Percentiles rank a stretch among this genome's conserved stretches.
Conservation (phyloP, 306 rosid species). For the Glycine tomentella region DNA sequence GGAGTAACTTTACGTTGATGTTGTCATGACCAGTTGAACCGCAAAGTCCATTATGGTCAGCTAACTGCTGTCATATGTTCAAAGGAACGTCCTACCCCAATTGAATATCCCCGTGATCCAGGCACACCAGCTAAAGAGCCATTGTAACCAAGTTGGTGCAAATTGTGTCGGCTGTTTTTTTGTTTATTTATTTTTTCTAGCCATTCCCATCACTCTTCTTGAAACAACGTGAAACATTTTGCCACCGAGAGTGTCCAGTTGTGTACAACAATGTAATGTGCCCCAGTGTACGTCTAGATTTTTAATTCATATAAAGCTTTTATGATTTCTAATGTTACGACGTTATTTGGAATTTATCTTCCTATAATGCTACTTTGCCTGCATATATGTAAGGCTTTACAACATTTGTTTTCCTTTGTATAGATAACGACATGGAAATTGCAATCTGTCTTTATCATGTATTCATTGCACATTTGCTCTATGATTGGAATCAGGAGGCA, state of each 20-base stretch:
- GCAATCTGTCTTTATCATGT: no score
- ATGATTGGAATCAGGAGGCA: no score
- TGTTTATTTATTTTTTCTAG: conserved; percentile 2
- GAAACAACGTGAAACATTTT: background rate
- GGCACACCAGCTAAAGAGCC: conserved; percentile 87
- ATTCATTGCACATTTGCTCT: no score
- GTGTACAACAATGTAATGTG: background rate
- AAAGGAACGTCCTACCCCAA: conserved; percentile 71
- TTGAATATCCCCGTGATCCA: conserved; percentile 82
- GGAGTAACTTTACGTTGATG: conserved; percentile 34
- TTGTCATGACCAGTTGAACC: conserved; percentile 72
- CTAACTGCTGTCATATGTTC: conserved; percentile 77
- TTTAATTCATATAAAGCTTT: conserved; percentile 13
- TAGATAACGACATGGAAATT: no score
- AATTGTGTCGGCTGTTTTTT: conserved; percentile 35
- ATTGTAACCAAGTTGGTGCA: conserved; percentile 50
- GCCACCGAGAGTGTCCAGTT: conserved; percentile 5
- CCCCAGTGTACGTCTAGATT: background rate
- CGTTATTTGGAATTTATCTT: no score
- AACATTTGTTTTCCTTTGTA: no score
- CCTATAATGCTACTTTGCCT: no score
- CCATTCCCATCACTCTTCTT: background rate
- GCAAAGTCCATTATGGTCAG: conserved; percentile 80
- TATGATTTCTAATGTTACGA: background rate
- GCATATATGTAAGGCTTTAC: no score